Base-by-base conservation (phyloP, 108 stramenopile species). In the Conticribra guillardii region DNA sequence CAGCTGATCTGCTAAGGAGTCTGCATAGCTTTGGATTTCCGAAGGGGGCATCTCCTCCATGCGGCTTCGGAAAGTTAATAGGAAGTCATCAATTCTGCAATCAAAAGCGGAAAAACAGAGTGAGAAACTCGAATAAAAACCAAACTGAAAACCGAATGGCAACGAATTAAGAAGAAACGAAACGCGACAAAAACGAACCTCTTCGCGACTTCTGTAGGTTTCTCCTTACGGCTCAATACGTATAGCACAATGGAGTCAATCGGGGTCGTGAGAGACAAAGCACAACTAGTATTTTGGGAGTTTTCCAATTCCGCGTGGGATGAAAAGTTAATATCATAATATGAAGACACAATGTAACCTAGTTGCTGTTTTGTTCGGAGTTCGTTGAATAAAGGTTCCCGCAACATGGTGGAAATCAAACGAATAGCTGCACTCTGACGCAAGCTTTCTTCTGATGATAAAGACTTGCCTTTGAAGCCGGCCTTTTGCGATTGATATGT, bases 31-130 rank as follows among this genome's bases (percentile, higher is more conserved):
- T 37, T 73, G 52, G 52, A 95, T 90, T 74, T 95, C 88, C 2
- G 76, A 79, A 28, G 84, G 64, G 8, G 87, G 82, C 86, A 93
- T 89, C 4, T 78, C 78, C 41, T 73, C 73, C 32, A 95, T 48
- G 3, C 66, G 70, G n/a, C 73, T 68, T 24, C 82, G 59, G 49
- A 93, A 95, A 31, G 48, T 79, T 0, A 64, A 16, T 33, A 95
- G 63, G 60, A 95, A 95, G 19, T 91, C 87, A 53, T 95, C 94
- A 30, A 95, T 87, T n/a, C 91, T 80, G n/a, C n/a, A n/a, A n/a
- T n/a, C n/a, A n/a, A n/a, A n/a, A n/a, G n/a, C n/a, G n/a, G n/a
- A n/a, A n/a, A n/a, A n/a, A n/a, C n/a, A n/a, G n/a, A n/a, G n/a
- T n/a, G n/a, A n/a, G n/a, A n/a, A n/a, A n/a, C n/a, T n/a, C n/a